phyloP scores from a whole-genome alignment of 176 grass and related monocot species.

The Avena insularis region DNA sequence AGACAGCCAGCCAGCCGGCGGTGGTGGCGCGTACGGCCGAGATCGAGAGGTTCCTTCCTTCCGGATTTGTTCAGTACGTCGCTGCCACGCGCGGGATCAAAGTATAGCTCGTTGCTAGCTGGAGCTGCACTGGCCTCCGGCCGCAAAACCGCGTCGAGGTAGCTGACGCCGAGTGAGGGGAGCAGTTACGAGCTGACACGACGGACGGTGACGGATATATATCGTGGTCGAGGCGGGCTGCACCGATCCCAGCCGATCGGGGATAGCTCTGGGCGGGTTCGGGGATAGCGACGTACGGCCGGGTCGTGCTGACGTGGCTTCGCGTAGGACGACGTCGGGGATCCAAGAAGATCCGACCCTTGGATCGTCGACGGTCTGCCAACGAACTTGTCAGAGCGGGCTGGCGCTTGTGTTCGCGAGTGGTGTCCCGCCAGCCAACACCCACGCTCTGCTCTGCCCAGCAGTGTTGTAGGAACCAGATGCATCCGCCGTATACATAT shows the following conservation, averaged over 20 bases:
- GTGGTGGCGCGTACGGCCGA: background rate
- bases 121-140: constrained; percentile 70
- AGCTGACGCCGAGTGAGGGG: background rate
- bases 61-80: constrained; percentile 15
- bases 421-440: no score
- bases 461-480: no score
- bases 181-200: no score
- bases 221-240: no score
- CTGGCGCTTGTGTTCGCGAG: background rate
- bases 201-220: no score
- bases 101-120: constrained; percentile 45
- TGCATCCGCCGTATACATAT: no score
- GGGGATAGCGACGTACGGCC: no score
- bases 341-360: background rate
- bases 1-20: background rate
- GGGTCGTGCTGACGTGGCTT: constrained; percentile 42
- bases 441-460: no score
- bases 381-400: background rate
- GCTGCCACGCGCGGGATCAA: constrained; percentile 23
- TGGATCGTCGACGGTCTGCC: background rate
- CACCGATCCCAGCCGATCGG: no score
- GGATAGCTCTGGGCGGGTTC: no score
- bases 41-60: background rate
- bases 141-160: constrained; percentile 54
- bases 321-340: constrained; percentile 24